Base-by-base conservation (phyloP, 345 rosid species). In the Camelina laxa region DNA sequence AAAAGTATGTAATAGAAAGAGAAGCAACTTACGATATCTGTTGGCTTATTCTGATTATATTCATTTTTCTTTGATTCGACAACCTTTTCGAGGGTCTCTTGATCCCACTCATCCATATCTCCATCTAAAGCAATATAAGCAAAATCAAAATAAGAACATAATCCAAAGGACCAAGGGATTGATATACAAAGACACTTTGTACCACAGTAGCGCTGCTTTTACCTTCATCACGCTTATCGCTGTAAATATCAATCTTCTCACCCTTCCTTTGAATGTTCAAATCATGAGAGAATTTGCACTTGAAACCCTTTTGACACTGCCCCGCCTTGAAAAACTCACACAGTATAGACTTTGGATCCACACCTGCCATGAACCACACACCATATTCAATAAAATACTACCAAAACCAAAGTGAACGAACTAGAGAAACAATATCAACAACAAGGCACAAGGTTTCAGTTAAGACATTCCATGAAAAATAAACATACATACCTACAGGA, bases 31-130 rank as follows among this genome's bases (percentile, higher is more conserved):
- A 91, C 98, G 67, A 95, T 92, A 67, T 95, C 97, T 49, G 97
- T 95, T 50, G 97, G 99, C 83, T 85, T 92, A 57, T 95, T 95
- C 85, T 84, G 90, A 76, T 92, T 88, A 68, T 95, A 92, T 79
- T 95, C 97, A 0, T 51, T 83, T 69, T 83, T 88, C 89, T 92
- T 95, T 0, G 91, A 88, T 74, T 89, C 97, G 66, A 95, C 90
- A 59, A 90, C 99, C 81, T 90, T 89, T 85, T 95, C 99, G 75
- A 95, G 80, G 3, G 86, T 90, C 72, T 85, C 97, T 75, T 92
- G 99, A 81, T 95, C 99, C 99, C 97, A 95, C 44, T 95, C 96
- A 57, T 92, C 99, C 99, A 95, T 95, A 0, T 86, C 79, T 17
- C 85, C 97, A 78, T 70, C 82, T 79, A 31, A 72, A 44, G 24